These are phyloP conservation scores for Xylaria acuta DNA, from an alignment of 495 filamentous ascomycete species.

Conservation along the genomic window DNA sequence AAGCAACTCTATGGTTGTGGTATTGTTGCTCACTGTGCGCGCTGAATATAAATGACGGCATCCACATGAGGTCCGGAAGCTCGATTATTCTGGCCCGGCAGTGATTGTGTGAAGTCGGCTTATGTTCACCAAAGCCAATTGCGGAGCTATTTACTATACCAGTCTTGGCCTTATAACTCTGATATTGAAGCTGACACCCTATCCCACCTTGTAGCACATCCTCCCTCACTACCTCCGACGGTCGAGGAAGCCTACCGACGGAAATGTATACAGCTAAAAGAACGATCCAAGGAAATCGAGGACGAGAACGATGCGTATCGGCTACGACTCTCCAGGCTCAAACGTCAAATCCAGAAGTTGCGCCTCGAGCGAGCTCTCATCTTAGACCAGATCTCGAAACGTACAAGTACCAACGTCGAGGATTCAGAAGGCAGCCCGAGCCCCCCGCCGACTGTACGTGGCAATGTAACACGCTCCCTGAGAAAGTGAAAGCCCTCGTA, in stretches of 20 bases:
- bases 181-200: slow-evolving; percentile 25
- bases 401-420: slow-evolving; percentile 80
- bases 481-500: slow-evolving; percentile 22
- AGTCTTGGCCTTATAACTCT: neutral
- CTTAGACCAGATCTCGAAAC: slow-evolving; percentile 83
- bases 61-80: neutral
- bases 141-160: neutral
- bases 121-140: neutral
- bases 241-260: slow-evolving; percentile 95
- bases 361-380: slow-evolving; percentile 89
- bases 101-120: neutral
- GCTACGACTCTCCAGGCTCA: slow-evolving; percentile 77
- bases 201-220: slow-evolving; percentile 50
- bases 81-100: neutral
- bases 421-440: slow-evolving; percentile 76
- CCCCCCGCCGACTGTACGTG: slow-evolving; percentile 71
- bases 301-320: slow-evolving; percentile 82
- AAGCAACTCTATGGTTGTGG: neutral
- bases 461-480: slow-evolving; percentile 39
- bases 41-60: neutral
- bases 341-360: slow-evolving; percentile 86
- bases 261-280: slow-evolving; percentile 95
- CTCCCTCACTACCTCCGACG: slow-evolving; percentile 81
- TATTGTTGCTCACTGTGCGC: neutral
- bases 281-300: slow-evolving; percentile 88